Evolutionary conservation across 169 alveolate species (phyloP), one percentile per base, ranked within the genome.

Genomic region (Plasmodium relictum): DNA sequence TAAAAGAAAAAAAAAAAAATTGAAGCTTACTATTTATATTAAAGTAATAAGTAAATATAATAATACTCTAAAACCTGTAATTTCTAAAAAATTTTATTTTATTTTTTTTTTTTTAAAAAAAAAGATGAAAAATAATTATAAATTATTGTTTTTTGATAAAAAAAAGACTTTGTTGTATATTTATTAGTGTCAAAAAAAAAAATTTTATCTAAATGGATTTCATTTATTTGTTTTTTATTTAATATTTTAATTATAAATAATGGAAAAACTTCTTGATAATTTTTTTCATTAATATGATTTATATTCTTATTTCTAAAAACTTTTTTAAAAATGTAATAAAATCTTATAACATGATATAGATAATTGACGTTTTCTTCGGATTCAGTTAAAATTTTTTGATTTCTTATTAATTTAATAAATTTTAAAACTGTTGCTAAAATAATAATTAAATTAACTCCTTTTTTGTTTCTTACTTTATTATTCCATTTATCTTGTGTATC

Each of bases 281-380:
- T 65, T 50, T 65, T 14, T 24, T 78, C 89, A 10, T 50, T 65
- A 18, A 78, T 48, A 14, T 65, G 9, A 39, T 39, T 45, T 31
- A 69, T 26, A 26, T 48, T 63, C 24, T n/a, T 6, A 44, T 65
- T 78, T 42, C 89, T 66, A 65, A 63, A 37, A 16, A 3, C 3
- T 0, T 39, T 78, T 78, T 56, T 78, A 44, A 78, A 69, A 9
- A 78, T 31, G 44, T 78, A 78, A 69, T 78, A 78, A 78, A 78
- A 78, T 10, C 48, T 63, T 44, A 78, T 56, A 48, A 41, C 6
- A 39, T 50, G 18, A 24, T 63, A 42, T 9, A 78, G 37, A 31
- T 78, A 70, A 39, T 22, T 18, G 0, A 20, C 62, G 3, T 48
- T 39, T 14, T 14, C 50, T 0, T 10, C 6, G 2, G 16, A 16